Conservation (phyloP, 2,329 filamentous ascomycete species). For the Xylaria sp. region DNA sequence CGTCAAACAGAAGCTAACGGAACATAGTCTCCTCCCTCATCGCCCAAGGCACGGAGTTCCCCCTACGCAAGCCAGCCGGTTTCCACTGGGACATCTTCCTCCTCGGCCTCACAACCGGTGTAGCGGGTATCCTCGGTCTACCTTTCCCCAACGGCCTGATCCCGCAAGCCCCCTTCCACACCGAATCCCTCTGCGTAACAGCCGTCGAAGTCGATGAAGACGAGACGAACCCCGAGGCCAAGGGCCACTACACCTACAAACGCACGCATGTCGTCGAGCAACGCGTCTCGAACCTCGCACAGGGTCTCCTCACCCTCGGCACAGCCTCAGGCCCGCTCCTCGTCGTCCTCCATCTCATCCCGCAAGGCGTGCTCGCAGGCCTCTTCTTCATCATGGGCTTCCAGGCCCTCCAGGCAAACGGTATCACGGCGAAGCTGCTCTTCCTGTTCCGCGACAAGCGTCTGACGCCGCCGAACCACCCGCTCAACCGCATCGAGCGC, state of each 20-base stretch:
- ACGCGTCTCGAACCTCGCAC: slow-evolving; percentile 70
- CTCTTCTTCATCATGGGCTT: slow-evolving; percentile 83
- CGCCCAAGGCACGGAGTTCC: slow-evolving; percentile 77
- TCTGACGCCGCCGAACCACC: slow-evolving; percentile 56
- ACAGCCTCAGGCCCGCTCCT: slow-evolving; percentile 74
- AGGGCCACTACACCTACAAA: slow-evolving; percentile 50
- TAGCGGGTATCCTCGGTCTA: slow-evolving; percentile 69
- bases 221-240: slow-evolving; percentile 46
- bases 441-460: slow-evolving; percentile 61
- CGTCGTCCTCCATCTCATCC: slow-evolving; percentile 68
- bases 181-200: slow-evolving; percentile 70
- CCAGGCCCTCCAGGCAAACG: slow-evolving; percentile 70
- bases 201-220: slow-evolving; percentile 46
- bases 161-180: slow-evolving; percentile 79
- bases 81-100: slow-evolving; percentile 86
- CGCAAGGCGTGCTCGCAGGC: slow-evolving; percentile 72
- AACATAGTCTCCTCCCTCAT: slow-evolving; percentile 69
- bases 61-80: slow-evolving; percentile 71
- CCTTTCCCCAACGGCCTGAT: slow-evolving; percentile 81
- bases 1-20: slow-evolving; percentile 8
- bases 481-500: slow-evolving; percentile 57
- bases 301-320: slow-evolving; percentile 70
- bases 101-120: slow-evolving; percentile 69
- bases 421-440: slow-evolving; percentile 68
- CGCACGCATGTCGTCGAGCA: slow-evolving; percentile 68